phyloP scores from a whole-genome alignment of 2,329 filamentous ascomycete genomes.

The Sclerotinia glacialis region DNA sequence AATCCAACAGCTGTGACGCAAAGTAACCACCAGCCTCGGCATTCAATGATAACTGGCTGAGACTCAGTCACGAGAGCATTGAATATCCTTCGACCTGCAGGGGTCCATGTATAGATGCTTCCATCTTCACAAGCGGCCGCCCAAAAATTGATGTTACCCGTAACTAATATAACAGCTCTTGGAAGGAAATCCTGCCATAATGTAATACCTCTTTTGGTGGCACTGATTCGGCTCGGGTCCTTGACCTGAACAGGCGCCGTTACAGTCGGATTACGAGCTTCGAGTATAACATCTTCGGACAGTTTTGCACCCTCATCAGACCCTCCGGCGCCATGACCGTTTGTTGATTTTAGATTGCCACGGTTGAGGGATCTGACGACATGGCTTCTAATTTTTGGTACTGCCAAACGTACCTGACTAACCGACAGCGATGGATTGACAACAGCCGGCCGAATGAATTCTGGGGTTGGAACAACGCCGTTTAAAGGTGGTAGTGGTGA shows the following conservation, averaged over 20 bases:
- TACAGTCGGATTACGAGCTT: constrained; percentile 77
- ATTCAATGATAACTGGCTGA: constrained; percentile 91
- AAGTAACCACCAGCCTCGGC: constrained; percentile 82
- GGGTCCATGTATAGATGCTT: constrained; percentile 85
- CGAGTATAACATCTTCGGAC: constrained; percentile 72
- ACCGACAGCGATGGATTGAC: constrained; percentile 77
- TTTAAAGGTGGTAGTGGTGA: constrained; percentile 57
- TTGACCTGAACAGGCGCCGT: constrained; percentile 56
- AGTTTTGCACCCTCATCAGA: constrained; percentile 61
- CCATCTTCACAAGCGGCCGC: constrained; percentile 91
- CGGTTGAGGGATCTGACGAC: constrained; percentile 79
- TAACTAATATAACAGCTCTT: constrained; percentile 80
- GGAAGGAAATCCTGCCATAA: constrained; percentile 96
- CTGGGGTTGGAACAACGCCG: constrained; percentile 68
- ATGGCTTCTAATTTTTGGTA: constrained; percentile 79
- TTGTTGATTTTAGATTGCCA: constrained; percentile 47
- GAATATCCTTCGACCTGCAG: constrained; percentile 79
- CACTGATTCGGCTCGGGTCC: constrained; percentile 80
- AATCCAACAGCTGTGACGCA: constrained; percentile 85
- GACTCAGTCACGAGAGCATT: constrained; percentile 86
- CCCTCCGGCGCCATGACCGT: constrained; percentile 42
- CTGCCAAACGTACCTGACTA: constrained; percentile 80
- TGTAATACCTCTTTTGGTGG: constrained; percentile 74
- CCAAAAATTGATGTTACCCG: constrained; percentile 89
- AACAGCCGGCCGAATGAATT: constrained; percentile 84